Evolutionary conservation across 2,329 filamentous ascomycete genomes (phyloP), one percentile per base, ranked within the genome.

Genomic region (Penicillium fuscoglaucum): DNA sequence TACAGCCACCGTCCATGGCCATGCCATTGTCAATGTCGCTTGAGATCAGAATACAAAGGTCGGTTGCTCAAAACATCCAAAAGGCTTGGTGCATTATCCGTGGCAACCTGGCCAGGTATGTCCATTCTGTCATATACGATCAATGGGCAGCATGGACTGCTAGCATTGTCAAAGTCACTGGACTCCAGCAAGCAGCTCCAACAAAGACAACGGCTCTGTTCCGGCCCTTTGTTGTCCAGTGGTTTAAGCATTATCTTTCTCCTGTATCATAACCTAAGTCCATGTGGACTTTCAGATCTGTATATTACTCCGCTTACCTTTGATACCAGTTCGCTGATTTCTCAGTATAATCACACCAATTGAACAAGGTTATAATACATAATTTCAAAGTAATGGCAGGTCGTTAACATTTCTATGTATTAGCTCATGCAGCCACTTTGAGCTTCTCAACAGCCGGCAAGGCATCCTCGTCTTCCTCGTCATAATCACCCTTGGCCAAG

Each of bases 401-500:
- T 57, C 57, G 50, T 60, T 52, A 54, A 61, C 49, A 64, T 57
- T 52, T 59, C 35, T 49, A 62, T 55, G 55, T 35, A 57, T 60
- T 40, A 51, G 40, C 28, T 68, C 68, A 83, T 58, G 84, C 84
- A 65, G 85, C 83, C 53, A 96, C 83, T 75, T 90, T 89, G 65
- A 96, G 80, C 73, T 88, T 90, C 62, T 88, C 86, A 60, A 93
- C 76, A 35, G 81, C 73, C 1, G 82, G 81, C 61, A 82, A 73
- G 48, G 83, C 81, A 41, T 86, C 87, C 21, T 85, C 87, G 1
- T 90, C 86, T 1, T 82, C 85, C 17, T 85, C 84, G 59, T 87
- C 86, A 67, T 87, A 86, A 46, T 88, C 87, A 61, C 75, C 82
- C 77, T 87, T 90, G 48, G 78, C 89, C 68, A 93, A 74, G 29